phyloP scores from a whole-genome alignment of 2,329 filamentous ascomycete genomes.

The Didymellaceae sp. region DNA sequence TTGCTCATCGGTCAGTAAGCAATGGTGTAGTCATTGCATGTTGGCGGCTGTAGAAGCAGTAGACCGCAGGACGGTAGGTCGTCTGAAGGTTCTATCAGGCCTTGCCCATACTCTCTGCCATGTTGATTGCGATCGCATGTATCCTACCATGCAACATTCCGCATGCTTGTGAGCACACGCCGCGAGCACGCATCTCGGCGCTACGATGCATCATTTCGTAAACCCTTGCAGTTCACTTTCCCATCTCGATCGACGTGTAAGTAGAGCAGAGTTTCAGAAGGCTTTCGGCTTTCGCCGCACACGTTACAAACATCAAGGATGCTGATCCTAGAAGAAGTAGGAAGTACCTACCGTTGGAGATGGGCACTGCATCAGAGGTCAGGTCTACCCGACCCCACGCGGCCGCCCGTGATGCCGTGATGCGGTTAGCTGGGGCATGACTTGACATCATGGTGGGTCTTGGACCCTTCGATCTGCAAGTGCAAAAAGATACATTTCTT shows the following conservation, averaged over 20 bases:
- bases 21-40: not conserved
- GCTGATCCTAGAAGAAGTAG: not conserved
- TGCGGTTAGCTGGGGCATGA: conserved; percentile 3
- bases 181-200: not conserved
- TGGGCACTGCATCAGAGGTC: not conserved
- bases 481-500: not conserved
- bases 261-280: not conserved
- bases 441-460: conserved; percentile 17
- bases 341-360: too few species aligned
- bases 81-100: not conserved
- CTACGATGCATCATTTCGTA: conserved; percentile 4
- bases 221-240: conserved; percentile 1
- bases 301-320: not conserved
- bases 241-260: conserved; percentile 4
- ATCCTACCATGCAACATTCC: not conserved
- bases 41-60: not conserved
- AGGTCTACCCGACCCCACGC: conserved; percentile 1
- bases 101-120: not conserved
- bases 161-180: not conserved
- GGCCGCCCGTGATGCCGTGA: conserved; percentile 3
- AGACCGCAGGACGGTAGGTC: too few species aligned
- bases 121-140: not conserved
- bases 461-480: not conserved
- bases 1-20: not conserved
- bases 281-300: not conserved